These are phyloP conservation scores for Candida schatavii DNA, from an alignment of 805 yeast genomes.

Conservation along the genomic window DNA sequence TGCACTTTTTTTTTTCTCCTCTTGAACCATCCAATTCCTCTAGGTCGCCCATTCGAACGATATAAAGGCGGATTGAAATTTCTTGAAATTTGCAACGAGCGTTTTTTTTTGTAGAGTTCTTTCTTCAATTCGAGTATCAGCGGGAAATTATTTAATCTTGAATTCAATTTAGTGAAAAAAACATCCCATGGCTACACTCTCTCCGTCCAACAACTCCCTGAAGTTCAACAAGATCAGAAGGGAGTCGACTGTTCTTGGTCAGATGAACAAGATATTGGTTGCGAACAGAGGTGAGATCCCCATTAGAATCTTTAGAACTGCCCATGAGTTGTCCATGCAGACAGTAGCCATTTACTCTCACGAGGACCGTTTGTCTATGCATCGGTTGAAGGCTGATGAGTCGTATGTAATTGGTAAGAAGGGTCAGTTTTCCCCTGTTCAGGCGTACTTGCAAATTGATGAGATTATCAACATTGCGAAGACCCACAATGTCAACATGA, in stretches of 20 bases:
- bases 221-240: conserved; percentile 40
- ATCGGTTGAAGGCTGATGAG: conserved; percentile 91
- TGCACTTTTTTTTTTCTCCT: neutral
- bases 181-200: neutral
- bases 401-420: conserved; percentile 86
- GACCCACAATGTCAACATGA: conserved; percentile 35
- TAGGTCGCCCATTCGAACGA: too few relatives aligned
- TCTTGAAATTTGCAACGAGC: neutral
- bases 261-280: conserved; percentile 62
- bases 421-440: conserved; percentile 92
- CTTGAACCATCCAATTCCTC: too few relatives aligned
- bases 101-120: neutral
- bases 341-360: conserved; percentile 97
- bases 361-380: conserved; percentile 93
- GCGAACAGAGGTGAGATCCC: conserved; percentile 88
- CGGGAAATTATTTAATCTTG: too few relatives aligned
- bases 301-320: conserved; percentile 89
- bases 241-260: conserved; percentile 42
- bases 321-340: conserved; percentile 95
- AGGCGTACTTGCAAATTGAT: conserved; percentile 92
- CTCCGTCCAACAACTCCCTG: conserved; percentile 3
- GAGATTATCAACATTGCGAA: conserved; percentile 85
- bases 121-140: too few relatives aligned
- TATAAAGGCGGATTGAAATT: too few relatives aligned
- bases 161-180: too few relatives aligned